Conservation (phyloP, 345 rosid genomes). For the Gossypium thurberi region DNA sequence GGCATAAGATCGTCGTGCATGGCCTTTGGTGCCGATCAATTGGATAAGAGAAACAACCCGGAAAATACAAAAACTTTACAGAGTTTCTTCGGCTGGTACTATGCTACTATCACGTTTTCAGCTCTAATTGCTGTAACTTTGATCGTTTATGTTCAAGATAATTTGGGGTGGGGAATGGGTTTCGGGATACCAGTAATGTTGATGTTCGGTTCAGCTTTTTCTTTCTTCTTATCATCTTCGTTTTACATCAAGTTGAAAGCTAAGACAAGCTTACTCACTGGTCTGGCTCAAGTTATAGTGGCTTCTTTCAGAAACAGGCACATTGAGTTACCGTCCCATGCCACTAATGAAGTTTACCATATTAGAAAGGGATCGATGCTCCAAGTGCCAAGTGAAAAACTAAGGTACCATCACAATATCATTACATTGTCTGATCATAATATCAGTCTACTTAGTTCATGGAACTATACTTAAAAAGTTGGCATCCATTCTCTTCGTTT, state of each 20-base stretch:
- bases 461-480: background rate
- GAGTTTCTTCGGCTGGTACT: conserved; percentile 51
- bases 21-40: conserved; percentile 60
- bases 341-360: conserved; percentile 9
- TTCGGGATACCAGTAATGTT: conserved; percentile 39
- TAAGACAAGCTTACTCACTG: conserved; percentile 29
- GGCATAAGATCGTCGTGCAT: conserved; percentile 49
- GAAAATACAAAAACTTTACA: conserved; percentile 13
- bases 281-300: conserved; percentile 42
- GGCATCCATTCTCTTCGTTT: too few relatives aligned
- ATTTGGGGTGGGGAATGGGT: conserved; percentile 52
- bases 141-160: conserved; percentile 45
- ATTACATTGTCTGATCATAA: background rate
- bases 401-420: conserved; percentile 19
- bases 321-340: conserved; percentile 15
- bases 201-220: conserved; percentile 33
- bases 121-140: conserved; percentile 30
- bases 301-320: conserved; percentile 30
- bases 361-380: conserved; percentile 20
- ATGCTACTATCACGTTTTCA: conserved; percentile 23
- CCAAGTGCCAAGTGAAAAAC: conserved; percentile 30
- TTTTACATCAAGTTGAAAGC: conserved; percentile 32
- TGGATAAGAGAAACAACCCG: conserved; percentile 7
- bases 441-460: background rate
- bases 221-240: conserved; percentile 40